phyloP scores from a whole-genome alignment of 2,329 filamentous ascomycete genomes.

The Cladosporium austrohemisphaericum region DNA sequence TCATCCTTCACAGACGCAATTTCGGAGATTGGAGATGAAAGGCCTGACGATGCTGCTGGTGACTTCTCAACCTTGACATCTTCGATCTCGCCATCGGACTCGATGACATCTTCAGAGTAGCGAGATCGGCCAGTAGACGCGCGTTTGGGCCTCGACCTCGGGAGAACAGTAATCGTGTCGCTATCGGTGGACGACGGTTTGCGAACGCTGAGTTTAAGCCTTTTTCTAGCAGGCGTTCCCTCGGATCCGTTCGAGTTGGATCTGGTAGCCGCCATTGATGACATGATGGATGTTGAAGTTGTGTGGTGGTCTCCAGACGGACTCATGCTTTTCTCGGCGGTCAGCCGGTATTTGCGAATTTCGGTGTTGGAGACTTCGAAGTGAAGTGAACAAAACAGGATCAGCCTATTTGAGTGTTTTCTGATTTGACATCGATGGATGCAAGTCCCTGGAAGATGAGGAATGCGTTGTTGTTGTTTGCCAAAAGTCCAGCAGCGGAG shows the following conservation, averaged over 20 bases:
- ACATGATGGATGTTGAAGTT: background rate
- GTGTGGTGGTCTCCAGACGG: background rate
- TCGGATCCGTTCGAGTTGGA: constrained; percentile 2
- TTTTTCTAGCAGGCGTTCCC: constrained; percentile 11
- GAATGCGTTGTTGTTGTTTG: constrained; percentile 9
- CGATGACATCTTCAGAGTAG: constrained; percentile 5
- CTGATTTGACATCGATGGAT: constrained; percentile 2
- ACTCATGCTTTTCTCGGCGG: constrained; percentile 27
- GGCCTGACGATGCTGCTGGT: constrained; percentile 22
- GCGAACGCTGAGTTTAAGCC: constrained; percentile 29
- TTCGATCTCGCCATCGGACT: constrained; percentile 1
- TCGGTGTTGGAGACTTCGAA: constrained; percentile 29
- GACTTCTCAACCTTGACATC: constrained; percentile 9
- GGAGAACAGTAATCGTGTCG: constrained; percentile 26
- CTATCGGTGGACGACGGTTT: constrained; percentile 16
- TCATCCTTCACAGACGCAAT: constrained; percentile 16
- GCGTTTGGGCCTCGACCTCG: constrained; percentile 21
- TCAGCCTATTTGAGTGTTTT: background rate
- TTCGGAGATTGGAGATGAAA: constrained; percentile 24
- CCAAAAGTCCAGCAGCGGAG: constrained; percentile 10
- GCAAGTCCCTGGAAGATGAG: background rate
- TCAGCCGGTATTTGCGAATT: constrained; percentile 27
- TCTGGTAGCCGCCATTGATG: background rate
- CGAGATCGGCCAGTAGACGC: constrained; percentile 4
- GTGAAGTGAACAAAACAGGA: constrained; percentile 29